phyloP scores from a whole-genome alignment of 441 rosid genomes.

The Populus hybrid region DNA sequence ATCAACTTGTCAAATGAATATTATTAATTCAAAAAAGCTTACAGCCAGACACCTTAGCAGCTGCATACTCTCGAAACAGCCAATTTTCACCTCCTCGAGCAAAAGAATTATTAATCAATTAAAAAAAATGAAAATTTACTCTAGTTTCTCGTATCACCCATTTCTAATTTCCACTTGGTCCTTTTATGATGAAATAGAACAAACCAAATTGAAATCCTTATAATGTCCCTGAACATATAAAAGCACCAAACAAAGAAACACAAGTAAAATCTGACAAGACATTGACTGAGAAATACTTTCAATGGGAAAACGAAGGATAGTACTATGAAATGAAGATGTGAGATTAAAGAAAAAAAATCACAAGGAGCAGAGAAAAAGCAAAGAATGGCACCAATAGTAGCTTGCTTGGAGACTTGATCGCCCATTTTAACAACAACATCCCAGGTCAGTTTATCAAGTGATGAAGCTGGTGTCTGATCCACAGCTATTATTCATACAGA shows the following conservation, averaged over 20 bases:
- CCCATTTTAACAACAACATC: constrained; percentile 72
- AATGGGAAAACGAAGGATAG: neutral
- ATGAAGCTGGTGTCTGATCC: constrained; percentile 49
- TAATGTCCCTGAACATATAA: neutral
- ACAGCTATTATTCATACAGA: constrained; percentile 29
- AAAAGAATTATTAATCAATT: neutral
- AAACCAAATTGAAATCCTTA: neutral
- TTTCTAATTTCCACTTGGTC: neutral
- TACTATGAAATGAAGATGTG: too few relatives aligned
- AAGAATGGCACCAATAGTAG: constrained; percentile 59
- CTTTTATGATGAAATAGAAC: neutral
- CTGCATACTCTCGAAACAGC: neutral
- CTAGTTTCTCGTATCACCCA: neutral
- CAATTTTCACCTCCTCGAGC: neutral
- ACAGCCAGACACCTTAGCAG: neutral
- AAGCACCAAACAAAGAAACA: neutral
- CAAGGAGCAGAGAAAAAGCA: neutral
- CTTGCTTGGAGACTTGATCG: constrained; percentile 80
- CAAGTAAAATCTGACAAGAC: neutral
- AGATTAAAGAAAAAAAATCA: too few relatives aligned
- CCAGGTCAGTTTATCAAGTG: constrained; percentile 62
- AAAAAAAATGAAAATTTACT: neutral
- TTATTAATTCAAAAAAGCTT: neutral
- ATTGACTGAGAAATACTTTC: neutral
- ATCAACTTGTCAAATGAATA: constrained; percentile 5